phyloP scores from a whole-genome alignment of 345 rosid genomes.

The Acer negundo region DNA sequence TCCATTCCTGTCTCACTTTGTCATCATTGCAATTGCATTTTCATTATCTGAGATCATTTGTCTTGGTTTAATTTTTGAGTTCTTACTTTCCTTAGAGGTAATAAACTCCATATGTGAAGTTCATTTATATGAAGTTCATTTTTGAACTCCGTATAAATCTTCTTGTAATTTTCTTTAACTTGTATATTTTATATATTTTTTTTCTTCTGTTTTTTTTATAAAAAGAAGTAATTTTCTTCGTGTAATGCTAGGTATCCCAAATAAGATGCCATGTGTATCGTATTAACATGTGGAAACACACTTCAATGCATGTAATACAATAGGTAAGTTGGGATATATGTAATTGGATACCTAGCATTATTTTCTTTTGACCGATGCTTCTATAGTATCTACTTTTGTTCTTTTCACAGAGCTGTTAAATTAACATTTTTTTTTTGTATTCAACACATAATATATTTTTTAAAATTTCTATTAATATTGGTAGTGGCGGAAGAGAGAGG shows the following conservation, averaged over 20 bases:
- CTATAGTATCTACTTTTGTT: not conserved
- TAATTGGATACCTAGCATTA: not conserved
- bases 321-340: not conserved
- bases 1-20: too few relatives aligned
- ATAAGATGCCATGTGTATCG: not conserved
- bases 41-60: too few relatives aligned
- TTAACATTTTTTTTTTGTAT: conserved; percentile 12
- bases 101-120: too few relatives aligned
- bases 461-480: too few relatives aligned
- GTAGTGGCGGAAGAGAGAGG: too few relatives aligned
- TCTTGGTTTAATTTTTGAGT: too few relatives aligned
- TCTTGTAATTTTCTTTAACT: conserved; percentile 49
- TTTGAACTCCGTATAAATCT: conserved; percentile 42
- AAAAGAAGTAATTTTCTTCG: not conserved
- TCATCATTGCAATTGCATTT: too few relatives aligned
- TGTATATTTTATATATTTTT: not conserved
- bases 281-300: not conserved
- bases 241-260: not conserved
- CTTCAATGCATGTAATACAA: not conserved
- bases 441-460: not conserved
- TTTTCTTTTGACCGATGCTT: not conserved
- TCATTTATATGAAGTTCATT: too few relatives aligned
- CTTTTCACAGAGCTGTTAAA: not conserved
- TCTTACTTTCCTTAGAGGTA: too few relatives aligned
- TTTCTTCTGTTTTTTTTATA: not conserved